Base-by-base conservation (phyloP, 148 eudicot genomes). In the Vaccinium myrtillus region DNA sequence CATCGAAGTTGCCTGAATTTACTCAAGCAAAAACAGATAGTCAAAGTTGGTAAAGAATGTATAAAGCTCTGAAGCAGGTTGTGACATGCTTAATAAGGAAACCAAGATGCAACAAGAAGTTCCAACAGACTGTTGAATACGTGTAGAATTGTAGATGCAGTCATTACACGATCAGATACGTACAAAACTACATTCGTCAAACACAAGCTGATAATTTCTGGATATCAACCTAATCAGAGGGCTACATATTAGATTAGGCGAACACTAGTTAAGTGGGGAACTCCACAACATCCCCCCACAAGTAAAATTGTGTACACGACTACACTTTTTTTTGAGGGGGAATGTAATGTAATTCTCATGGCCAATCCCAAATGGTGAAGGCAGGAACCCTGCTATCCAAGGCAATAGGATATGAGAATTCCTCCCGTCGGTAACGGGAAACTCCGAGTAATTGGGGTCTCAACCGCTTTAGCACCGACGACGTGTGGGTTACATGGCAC, bases 361-460 rank as follows among this genome's bases (percentile, higher is more conserved):
- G 92, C 88, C 88, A 87, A 50, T 90, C 87, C 89, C 83, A 88
- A 85, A 78, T 39, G 85, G 90, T 88, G 85, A 88, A 78, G 3
- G 91, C 89, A 87, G 87, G 84, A 74, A 86, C 70, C 78, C 87
- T 48, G 88, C 88, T 87, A 83, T 86, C 80, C 92, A 88, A 84
- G 92, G 90, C 86, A 69, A 90, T 84, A 88, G 91, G 90, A 90
- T 88, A 87, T 90, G 91, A 86, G 86, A 84, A 51, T 69, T 88
- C 90, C 81, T 13, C 77, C 49, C 0, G 25, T 67, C 83, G 76
- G 59, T 14, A 23, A 53, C 87, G 73, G 88, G 90, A 81, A n/a
- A 63, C 78, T 80, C 78, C 84, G 27, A 27, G 85, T 76, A 43
- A 53, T 5, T 12, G 86, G 80, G 32, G 79, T 6, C 79, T 88